Evolutionary conservation across 2,329 filamentous ascomycete species (phyloP), one percentile per base, ranked within the genome.

Genomic region (Emmonsia crescens): DNA sequence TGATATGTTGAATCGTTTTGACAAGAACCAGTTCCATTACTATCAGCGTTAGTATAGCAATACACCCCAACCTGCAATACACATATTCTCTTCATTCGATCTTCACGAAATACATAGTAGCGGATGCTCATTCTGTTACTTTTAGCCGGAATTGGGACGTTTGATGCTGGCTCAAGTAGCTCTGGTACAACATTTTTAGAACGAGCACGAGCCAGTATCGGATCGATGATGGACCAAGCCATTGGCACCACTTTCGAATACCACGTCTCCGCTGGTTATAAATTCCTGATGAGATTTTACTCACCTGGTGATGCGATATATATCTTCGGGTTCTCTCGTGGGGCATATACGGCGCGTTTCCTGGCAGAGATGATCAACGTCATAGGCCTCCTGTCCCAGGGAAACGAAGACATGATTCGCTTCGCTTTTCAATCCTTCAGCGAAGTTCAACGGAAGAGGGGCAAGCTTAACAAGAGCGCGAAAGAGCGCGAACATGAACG

Each of bases 221-320:
- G 61, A 42, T 40, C 61, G 24, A 29, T 63, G 36, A 58, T 66
- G 48, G 65, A 66, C 54, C 61, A 64, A 29, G 64, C 64, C 19
- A 46, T 67, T 33, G 65, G 65, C 14, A 66, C 60, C 24, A 63
- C 78, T 0, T 82, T 83, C 57, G 79, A 79, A 52, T 73, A 76
- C 1, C 81, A 83, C 61, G 79, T 83, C 8, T 76, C 80, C 57
- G 78, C 76, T 5, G 81, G 80, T 0, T 83, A 83, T 64, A 72
- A 76, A 2, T 83, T 83, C 61, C 65, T 83, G 27, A 83, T 83
- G 81, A 76, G 78, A 10, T 81, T 80, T 66, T 83, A 83, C 60
- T 70, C 75, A 36, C 67, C 79, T 68, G 78, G 75, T 0, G 79
- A 80, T 64, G 77, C 77, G 57, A 81, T 83, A 40, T 83, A 82